Conservation (phyloP, 148 eudicot genomes). For the Simmondsia chinensis region DNA sequence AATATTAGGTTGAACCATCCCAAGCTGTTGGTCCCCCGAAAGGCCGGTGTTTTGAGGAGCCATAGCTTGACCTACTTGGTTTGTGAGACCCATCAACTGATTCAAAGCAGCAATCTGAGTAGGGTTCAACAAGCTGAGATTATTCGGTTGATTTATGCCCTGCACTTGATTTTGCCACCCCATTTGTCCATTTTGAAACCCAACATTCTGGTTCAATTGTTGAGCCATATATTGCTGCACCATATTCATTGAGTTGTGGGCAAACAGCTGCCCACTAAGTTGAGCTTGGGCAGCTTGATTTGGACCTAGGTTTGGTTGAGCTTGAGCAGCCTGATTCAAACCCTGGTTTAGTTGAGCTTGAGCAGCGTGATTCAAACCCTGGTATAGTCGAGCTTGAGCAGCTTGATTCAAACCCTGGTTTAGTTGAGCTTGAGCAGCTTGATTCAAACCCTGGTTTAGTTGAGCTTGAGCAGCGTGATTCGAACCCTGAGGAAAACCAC, state of each 20-base stretch:
- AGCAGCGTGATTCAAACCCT: too few species aligned
- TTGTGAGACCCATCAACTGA: constrained; percentile 25
- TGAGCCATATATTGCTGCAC: too few species aligned
- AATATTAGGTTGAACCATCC: constrained; percentile 22
- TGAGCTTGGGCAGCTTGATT: too few species aligned
- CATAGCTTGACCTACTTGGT: constrained; percentile 36
- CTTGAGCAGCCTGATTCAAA: too few species aligned
- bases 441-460: too few species aligned
- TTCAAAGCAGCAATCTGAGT: constrained; percentile 27
- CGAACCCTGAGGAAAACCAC: too few species aligned
- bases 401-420: too few species aligned
- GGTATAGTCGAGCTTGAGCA: too few species aligned
- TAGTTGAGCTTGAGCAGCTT: too few species aligned
- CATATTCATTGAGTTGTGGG: constrained; percentile 10
- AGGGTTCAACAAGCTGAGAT: constrained; percentile 14
- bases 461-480: too few species aligned
- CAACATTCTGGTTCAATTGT: not conserved
- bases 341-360: too few species aligned
- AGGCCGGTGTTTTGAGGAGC: constrained; percentile 30
- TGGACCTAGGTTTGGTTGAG: too few species aligned
- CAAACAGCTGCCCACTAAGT: constrained; percentile 19
- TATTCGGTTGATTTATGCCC: constrained; percentile 19
- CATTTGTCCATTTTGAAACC: constrained; percentile 23
- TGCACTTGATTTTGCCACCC: constrained; percentile 30
- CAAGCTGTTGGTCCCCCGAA: constrained; percentile 30